phyloP scores from a whole-genome alignment of 108 stramenopile species.

The Fragilaria radians region DNA sequence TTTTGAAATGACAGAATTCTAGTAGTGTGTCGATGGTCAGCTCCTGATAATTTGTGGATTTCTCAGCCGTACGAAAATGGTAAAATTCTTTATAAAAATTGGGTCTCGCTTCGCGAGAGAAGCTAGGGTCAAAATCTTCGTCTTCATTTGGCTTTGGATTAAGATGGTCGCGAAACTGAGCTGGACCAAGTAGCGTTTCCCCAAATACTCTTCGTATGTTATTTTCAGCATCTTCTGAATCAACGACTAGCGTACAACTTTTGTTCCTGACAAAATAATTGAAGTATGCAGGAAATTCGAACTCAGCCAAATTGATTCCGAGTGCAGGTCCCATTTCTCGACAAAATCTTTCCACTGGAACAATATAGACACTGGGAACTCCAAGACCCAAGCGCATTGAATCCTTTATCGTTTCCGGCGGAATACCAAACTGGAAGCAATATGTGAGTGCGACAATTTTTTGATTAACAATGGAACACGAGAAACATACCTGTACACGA shows the following conservation, averaged over 20 bases:
- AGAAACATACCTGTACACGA: constrained; percentile 29
- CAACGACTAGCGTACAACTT: constrained; percentile 63
- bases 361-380: constrained; percentile 71
- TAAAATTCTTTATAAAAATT: constrained; percentile 72
- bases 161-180: constrained; percentile 36
- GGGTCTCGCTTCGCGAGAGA: constrained; percentile 59
- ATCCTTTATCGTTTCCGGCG: constrained; percentile 91
- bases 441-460: neutral
- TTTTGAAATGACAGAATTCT: constrained; percentile 62
- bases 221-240: constrained; percentile 47
- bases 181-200: constrained; percentile 67
- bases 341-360: constrained; percentile 82
- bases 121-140: constrained; percentile 68
- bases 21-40: constrained; percentile 58
- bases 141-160: constrained; percentile 27
- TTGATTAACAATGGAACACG: neutral
- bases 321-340: constrained; percentile 70
- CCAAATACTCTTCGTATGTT: constrained; percentile 62
- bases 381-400: constrained; percentile 61
- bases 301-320: constrained; percentile 83
- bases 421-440: constrained; percentile 59
- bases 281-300: constrained; percentile 90
- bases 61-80: constrained; percentile 65
- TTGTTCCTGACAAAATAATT: constrained; percentile 72
- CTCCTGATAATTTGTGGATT: constrained; percentile 44